Evolutionary conservation across 1,284 basidiomycete species (phyloP), one percentile per base, ranked within the genome.

Genomic region (Ustilago sp.): DNA sequence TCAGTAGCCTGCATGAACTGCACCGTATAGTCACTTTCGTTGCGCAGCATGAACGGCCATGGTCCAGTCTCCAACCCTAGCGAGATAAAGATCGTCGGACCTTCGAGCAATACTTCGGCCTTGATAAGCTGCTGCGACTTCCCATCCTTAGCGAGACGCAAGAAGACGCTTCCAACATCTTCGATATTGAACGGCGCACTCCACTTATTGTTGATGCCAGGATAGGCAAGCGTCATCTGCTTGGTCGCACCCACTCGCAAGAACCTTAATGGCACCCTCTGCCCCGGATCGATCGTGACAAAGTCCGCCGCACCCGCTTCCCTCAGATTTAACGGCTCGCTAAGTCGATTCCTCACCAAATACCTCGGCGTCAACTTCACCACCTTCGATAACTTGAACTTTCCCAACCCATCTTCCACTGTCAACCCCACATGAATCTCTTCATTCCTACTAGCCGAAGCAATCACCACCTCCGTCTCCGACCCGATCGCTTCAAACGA

Each of bases 351-450:
- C 86, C 92, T 93, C 82, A 99, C 87, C 72, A 98, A 88, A 88
- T 96, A 99, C 34, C 96, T 91, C 13, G 97, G 97, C 7, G 93
- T 89, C 45, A 99, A 88, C 1, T 94, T 97, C 82, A 99, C 92
- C 74, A 98, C 93, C 87, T 98, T 98, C 34, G 92, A 93, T 54
- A 99, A 88, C 86, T 98, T 98, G 87, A 98, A 99, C 89, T 89
- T 85, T 48, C 97, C 97, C 32, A 93, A 88, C 4, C 96, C 96
- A 86, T 98, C 95, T 23, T 91, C 90, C 90, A 97, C 98, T 5
- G 94, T 96, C 58, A 99, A 84, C 7, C 97, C 97, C 41, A 94
- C 87, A 82, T 95, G 93, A 70, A 92, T 90, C 85, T 95, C 93
- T 59, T 93, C 92, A n/a, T 90, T 88, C 64, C 90, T 90, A 41